phyloP scores from a whole-genome alignment of 1,139 yeast genomes.

The Suhomyces bolitotheri region DNA sequence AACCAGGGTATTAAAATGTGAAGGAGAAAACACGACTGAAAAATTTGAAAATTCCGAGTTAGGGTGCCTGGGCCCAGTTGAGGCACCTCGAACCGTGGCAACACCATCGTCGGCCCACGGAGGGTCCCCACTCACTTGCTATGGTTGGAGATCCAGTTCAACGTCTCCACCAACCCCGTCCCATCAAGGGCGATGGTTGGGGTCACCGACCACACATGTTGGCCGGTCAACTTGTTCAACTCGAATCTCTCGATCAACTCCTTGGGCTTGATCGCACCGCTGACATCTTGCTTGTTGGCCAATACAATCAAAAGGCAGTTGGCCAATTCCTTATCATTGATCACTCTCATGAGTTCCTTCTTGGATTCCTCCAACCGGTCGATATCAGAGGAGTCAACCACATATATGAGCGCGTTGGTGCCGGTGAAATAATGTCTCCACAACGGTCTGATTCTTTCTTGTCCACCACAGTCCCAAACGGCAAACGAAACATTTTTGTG shows the following conservation, averaged over 20 bases:
- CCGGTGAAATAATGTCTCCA: slow-evolving; percentile 97
- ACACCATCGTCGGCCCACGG: neutral
- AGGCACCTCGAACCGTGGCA: too few species aligned
- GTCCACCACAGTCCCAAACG: slow-evolving; percentile 98
- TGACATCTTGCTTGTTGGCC: slow-evolving; percentile 87
- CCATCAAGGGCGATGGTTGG: slow-evolving; percentile 78
- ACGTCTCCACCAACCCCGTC: slow-evolving; percentile 71
- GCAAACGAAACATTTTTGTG: slow-evolving; percentile 87
- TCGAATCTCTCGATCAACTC: slow-evolving; percentile 62
- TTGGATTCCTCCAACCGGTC: slow-evolving; percentile 77
- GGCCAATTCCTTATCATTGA: slow-evolving; percentile 77
- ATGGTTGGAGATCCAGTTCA: slow-evolving; percentile 72
- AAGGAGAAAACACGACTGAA: too few species aligned
- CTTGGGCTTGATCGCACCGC: slow-evolving; percentile 62
- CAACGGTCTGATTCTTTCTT: slow-evolving; percentile 82
- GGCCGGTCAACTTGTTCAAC: slow-evolving; percentile 52
- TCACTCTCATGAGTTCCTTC: slow-evolving; percentile 73
- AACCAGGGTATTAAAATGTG: too few species aligned
- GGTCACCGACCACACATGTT: slow-evolving; percentile 72
- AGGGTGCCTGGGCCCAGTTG: too few species aligned
- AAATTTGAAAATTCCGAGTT: too few species aligned
- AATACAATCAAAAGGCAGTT: slow-evolving; percentile 77
- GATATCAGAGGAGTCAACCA: slow-evolving; percentile 78
- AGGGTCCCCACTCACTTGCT: slow-evolving; percentile 33
- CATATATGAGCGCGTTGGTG: slow-evolving; percentile 90